Evolutionary conservation across 352 stramenopile species (phyloP).

Genomic region (Halophytophthora batemanensis): DNA sequence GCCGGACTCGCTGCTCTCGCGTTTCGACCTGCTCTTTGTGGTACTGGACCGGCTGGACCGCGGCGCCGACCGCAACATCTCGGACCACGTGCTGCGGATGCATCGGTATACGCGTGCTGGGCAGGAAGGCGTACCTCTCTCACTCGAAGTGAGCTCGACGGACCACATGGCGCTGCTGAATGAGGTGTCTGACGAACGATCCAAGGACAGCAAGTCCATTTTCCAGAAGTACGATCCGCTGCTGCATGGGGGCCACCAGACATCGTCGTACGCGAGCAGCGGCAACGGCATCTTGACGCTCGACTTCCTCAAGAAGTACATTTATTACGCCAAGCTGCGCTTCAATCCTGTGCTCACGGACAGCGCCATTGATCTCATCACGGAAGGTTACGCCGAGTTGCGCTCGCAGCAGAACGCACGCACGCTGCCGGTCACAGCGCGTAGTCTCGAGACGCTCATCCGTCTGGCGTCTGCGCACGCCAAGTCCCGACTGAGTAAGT

Average conservation of each 20-base stretch:
- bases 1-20: constrained; percentile 98
- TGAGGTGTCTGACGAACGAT: constrained; percentile 58
- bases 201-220: constrained; percentile 75
- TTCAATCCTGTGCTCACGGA: constrained; percentile 86
- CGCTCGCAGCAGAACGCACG: constrained; percentile 92
- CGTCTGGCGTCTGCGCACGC: constrained; percentile 97
- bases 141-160: constrained; percentile 79
- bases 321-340: constrained; percentile 98
- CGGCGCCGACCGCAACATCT: constrained; percentile 93
- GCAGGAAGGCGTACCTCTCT: constrained; percentile 87
- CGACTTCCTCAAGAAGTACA: constrained; percentile 99
- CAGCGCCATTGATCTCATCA: constrained; percentile 92
- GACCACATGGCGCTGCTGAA: constrained; percentile 71
- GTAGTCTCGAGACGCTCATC: constrained; percentile 99
- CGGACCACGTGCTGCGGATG: constrained; percentile 96
- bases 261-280: constrained; percentile 41
- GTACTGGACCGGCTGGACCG: constrained; percentile 98
- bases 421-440: constrained; percentile 95
- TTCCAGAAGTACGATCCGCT: constrained; percentile 91
- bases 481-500: constrained; percentile 92
- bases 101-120: constrained; percentile 92
- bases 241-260: constrained; percentile 74
- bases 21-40: constrained; percentile 99
- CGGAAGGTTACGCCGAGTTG: constrained; percentile 96
- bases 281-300: constrained; percentile 88